Conservation (phyloP, 2,329 filamentous ascomycete species). For the Aureobasidium sp. region DNA sequence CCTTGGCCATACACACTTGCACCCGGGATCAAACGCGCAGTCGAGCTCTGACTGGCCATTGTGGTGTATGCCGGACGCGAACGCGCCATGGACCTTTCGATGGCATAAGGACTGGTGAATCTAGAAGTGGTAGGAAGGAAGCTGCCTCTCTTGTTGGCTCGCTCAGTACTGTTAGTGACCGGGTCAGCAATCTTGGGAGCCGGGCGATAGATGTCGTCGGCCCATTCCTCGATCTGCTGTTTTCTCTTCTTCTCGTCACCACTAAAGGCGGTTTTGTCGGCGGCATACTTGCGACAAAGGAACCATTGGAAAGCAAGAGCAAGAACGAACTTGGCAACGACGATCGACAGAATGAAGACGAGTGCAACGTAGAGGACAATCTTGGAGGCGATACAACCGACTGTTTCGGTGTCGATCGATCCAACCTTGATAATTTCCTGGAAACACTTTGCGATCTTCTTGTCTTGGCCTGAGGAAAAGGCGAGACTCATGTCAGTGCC, state of each 20-base stretch:
- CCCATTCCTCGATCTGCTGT: conserved; percentile 95
- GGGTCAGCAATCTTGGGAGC: conserved; percentile 73
- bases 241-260: conserved; percentile 76
- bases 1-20: conserved; percentile 60
- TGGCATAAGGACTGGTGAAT: conserved; percentile 83
- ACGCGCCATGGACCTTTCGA: conserved; percentile 50
- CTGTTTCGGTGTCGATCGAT: conserved; percentile 87
- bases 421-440: conserved; percentile 94
- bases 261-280: conserved; percentile 74
- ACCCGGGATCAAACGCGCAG: conserved; percentile 57
- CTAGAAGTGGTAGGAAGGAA: conserved; percentile 91
- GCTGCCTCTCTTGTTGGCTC: conserved; percentile 71
- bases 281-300: conserved; percentile 75
- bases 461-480: conserved; percentile 72
- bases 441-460: conserved; percentile 76
- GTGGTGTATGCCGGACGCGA: conserved; percentile 63
- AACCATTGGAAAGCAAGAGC: conserved; percentile 96
- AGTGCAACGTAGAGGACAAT: conserved; percentile 93
- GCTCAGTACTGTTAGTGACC: conserved; percentile 53
- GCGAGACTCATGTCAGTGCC: conserved; percentile 85
- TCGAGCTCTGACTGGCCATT: conserved; percentile 84
- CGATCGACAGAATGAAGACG: conserved; percentile 84
- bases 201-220: conserved; percentile 91
- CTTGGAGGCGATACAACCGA: conserved; percentile 95
- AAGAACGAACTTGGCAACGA: conserved; percentile 76